Base-by-base conservation (phyloP, 805 yeast genomes). In the Candida sithepensis region DNA sequence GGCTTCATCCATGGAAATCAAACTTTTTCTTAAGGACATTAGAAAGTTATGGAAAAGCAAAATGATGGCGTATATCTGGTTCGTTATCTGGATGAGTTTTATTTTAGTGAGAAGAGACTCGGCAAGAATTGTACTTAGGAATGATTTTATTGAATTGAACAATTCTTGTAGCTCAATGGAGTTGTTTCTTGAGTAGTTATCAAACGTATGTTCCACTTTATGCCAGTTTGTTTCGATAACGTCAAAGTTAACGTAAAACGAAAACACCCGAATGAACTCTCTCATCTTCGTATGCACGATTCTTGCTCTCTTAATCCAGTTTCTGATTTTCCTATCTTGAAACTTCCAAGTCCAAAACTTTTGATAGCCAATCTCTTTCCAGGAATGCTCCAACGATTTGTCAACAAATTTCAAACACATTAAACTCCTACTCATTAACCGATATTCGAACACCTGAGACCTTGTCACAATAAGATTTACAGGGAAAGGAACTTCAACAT, bases 401-500 rank as follows among this genome's bases (percentile, higher is more conserved):
- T 80, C 81, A 6, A 86, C 72, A 57, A 79, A 81, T 51, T 82
- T 82, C n/a, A 88, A 60, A 28, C 81, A 74, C 37, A 84, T 64
- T 34, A 86, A 69, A 53, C 87, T 82, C 52, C 97, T 78, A 56
- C 87, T 88, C 41, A 90, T 68, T 32, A 88, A 70, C 62, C 92
- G 96, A 60, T 85, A 89, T 52, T 94, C 88, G 42, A 82, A 75
- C 16, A 88, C 70, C 22, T 84, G 80, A 14, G 89, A 84, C 46
- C 82, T 78, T 16, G 86, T 81, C 1, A 89, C 68, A 1, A 94
- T 72, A 22, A 92, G 71, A 58, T 89, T 89, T 42, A 89, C 66
- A 0, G 99, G 99, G 61, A 88, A 94, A 3, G 97, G 97, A 20
- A 91, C 64, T n/a, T 74, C 65, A 7, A 84, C 50, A 38, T 82